These are phyloP conservation scores for Yamadazyma membranifaciens DNA, from an alignment of 1,139 yeast species.

Conservation along the genomic window DNA sequence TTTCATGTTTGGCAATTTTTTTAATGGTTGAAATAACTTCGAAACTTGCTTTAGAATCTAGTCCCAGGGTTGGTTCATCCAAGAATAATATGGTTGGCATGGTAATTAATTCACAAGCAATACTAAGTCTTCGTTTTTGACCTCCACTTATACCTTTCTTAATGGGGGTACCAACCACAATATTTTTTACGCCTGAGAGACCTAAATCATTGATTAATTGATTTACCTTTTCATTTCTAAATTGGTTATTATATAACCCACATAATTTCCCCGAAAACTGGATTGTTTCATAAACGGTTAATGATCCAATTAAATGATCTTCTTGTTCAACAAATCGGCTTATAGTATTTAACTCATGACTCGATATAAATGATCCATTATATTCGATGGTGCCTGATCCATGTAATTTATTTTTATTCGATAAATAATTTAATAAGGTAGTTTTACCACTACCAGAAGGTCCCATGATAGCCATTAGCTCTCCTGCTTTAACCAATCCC, in stretches of 20 bases:
- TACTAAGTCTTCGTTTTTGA: slow-evolving; percentile 25
- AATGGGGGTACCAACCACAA: slow-evolving; percentile 22
- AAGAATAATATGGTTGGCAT: slow-evolving; percentile 38
- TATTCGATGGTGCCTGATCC: slow-evolving; percentile 9
- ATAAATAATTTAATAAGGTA: slow-evolving; percentile 56
- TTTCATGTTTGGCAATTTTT: slow-evolving; percentile 23
- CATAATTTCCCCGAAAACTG: slow-evolving; percentile 22
- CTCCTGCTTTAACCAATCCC: slow-evolving; percentile 25
- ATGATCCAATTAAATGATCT: slow-evolving; percentile 22
- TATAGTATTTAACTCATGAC: slow-evolving; percentile 20
- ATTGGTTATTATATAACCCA: slow-evolving; percentile 11
- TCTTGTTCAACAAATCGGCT: slow-evolving; percentile 28
- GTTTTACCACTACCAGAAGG: slow-evolving; percentile 74
- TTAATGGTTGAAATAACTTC: slow-evolving; percentile 24
- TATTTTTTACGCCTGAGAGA: slow-evolving; percentile 17
- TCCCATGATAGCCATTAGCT: slow-evolving; percentile 60
- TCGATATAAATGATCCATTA: slow-evolving; percentile 5
- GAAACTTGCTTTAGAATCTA: slow-evolving; percentile 57
- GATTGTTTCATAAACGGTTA: slow-evolving; percentile 24
- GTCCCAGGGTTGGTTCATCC: slow-evolving; percentile 92
- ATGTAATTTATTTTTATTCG: slow-evolving; percentile 24
- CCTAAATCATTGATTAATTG: slow-evolving; percentile 20
- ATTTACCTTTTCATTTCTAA: slow-evolving; percentile 16
- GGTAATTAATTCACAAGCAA: slow-evolving; percentile 25
- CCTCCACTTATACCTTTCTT: slow-evolving; percentile 25